Evolutionary conservation across 805 yeast genomes (phyloP), one percentile per base, ranked within the genome.

Genomic region (Myxozyma udenii): DNA sequence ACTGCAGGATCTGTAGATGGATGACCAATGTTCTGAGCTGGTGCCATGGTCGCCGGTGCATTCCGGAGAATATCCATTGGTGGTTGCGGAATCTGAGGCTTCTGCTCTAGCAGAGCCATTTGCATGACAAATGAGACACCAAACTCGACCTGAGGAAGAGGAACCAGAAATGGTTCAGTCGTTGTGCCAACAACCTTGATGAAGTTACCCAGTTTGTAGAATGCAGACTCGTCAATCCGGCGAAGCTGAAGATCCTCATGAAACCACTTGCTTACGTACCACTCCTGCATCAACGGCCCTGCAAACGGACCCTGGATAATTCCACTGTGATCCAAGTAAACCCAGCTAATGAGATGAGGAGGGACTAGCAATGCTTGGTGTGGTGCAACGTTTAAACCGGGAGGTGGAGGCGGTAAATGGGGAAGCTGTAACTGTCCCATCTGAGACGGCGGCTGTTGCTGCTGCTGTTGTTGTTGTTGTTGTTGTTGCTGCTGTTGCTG

Each of bases 231-330:
- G 41, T 77, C 84, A 19, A 73, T 77, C 28, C 91, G 76, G 49
- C 84, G 75, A 50, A 88, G 70, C 37, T 70, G 69, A 55, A 87
- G 71, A 51, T 75, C 79, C 9, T 71, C 73, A 36, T 71, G 71
- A 59, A 87, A 72, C 68, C 83, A 85, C 2, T 81, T 79, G 39
- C 75, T 76, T 6, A 76, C 63, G 51, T 77, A 79, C 96, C 96
- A 87, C 46, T 73, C 79, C 58, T 85, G 90, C 96, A 87, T 87
- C 68, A 77, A 69, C 23, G 68, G 66, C 2, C 90, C 88, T 42
- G 74, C 73, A 68, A 87, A 87, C 2, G 96, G 95, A 21, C 96
- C 96, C 65, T 87, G 95, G 55, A 80, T 81, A 45, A 69, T 74
- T 3, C 85, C 87, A 37, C 74, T 66, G 0, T 87, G 81, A 66